Conservation (phyloP, 352 stramenopile genomes). For the Globisporangium yorkense region DNA sequence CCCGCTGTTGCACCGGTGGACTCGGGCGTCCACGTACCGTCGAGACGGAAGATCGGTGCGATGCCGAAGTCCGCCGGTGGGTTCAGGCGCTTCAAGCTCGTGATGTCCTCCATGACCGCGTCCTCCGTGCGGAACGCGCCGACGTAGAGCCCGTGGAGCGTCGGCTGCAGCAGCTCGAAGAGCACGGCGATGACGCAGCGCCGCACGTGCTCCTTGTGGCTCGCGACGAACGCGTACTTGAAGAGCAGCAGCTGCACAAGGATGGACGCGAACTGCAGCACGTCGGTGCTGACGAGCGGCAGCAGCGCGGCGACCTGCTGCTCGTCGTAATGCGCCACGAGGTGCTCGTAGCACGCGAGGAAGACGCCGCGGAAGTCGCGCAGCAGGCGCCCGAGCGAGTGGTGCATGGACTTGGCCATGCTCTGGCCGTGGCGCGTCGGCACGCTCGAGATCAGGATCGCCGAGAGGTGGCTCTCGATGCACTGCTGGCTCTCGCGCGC, state of each 20-base stretch:
- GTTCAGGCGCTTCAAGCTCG: conserved; percentile 20
- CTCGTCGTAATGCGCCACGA: conserved; percentile 10
- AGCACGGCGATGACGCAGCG: conserved; percentile 48
- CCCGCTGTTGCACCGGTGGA: too few relatives aligned
- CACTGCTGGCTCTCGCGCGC: conserved; percentile 22
- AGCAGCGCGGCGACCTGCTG: conserved; percentile 21
- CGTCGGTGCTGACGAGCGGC: conserved; percentile 39
- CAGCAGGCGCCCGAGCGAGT: conserved; percentile 45
- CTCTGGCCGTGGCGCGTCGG: conserved; percentile 35
- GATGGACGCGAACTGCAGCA: conserved; percentile 45
- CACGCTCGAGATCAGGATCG: conserved; percentile 26
- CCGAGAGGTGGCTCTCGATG: conserved; percentile 37
- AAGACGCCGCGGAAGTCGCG: conserved; percentile 51
- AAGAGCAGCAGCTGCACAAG: conserved; percentile 48
- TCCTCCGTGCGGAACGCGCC: conserved; percentile 48
- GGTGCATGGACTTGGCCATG: conserved; percentile 32
- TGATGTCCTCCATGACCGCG: conserved; percentile 24
- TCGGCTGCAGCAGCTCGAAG: conserved; percentile 60
- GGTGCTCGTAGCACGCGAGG: conserved; percentile 29
- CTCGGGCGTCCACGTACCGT: conserved; percentile 27
- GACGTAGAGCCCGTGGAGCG: conserved; percentile 48
- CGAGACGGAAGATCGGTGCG: conserved; percentile 38
- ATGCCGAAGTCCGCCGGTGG: conserved; percentile 36
- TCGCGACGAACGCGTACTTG: conserved; percentile 36
- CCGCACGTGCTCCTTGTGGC: conserved; percentile 20